Percentiles rank a stretch among this genome's conserved stretches.
These are phyloP conservation scores for Kwoniella sp. DNA, from an alignment of 768 basidiomycete species.

Conservation along the genomic window DNA sequence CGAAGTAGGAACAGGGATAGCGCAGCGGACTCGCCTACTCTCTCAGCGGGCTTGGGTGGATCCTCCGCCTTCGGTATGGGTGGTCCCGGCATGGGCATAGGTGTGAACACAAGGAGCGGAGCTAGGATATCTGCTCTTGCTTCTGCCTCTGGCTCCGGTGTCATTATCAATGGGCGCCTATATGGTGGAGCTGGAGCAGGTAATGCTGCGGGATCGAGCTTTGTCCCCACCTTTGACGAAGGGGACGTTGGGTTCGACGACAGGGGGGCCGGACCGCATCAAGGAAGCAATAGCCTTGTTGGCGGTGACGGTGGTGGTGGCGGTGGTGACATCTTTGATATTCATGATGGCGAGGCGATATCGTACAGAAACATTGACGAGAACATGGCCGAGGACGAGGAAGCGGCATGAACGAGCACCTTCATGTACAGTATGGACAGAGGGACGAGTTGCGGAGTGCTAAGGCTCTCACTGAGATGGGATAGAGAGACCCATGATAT, in stretches of 20 bases:
- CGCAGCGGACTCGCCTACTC: background rate
- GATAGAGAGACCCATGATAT: no score
- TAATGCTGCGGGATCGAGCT: slow-evolving; percentile 17
- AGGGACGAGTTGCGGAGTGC: no score
- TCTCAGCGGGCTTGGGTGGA: background rate
- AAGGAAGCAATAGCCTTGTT: slow-evolving; percentile 1
- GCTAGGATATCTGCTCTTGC: slow-evolving; percentile 2
- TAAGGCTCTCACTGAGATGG: no score
- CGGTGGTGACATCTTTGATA: background rate
- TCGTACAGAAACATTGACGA: background rate
- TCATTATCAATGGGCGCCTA: background rate
- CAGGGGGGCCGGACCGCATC: background rate
- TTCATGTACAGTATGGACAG: no score
- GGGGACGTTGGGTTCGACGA: slow-evolving; percentile 9
- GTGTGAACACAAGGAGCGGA: background rate
- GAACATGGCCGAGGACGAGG: slow-evolving; percentile 1
- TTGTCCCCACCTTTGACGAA: slow-evolving; percentile 32
- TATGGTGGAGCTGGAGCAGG: background rate
- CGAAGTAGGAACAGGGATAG: background rate
- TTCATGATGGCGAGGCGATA: background rate
- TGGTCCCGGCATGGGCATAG: background rate
- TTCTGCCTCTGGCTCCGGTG: background rate
- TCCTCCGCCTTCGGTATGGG: background rate
- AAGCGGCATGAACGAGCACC: background rate
- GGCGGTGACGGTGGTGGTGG: background rate